Evolutionary conservation across 1,139 yeast genomes (phyloP).

Genomic region (Yamadazyma taylorii): DNA sequence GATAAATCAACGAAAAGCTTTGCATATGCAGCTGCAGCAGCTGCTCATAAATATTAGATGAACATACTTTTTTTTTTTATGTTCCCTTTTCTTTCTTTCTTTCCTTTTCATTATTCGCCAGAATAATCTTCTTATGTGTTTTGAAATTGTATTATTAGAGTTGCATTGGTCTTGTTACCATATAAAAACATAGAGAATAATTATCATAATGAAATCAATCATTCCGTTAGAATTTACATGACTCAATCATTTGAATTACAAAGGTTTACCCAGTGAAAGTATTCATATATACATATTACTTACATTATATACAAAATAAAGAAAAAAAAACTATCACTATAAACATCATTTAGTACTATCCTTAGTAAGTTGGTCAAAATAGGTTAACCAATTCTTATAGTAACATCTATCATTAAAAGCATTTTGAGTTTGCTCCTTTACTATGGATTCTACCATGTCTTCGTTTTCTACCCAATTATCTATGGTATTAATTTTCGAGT

Average conservation of each 20-base stretch:
- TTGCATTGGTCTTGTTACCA: background rate
- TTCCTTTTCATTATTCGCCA: slow-evolving; percentile 3
- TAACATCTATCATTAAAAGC: slow-evolving; percentile 39
- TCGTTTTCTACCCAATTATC: slow-evolving; percentile 43
- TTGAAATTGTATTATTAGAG: background rate
- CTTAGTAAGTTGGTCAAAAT: background rate
- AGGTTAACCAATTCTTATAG: slow-evolving; percentile 34
- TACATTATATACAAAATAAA: background rate
- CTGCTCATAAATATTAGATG: slow-evolving; percentile 31
- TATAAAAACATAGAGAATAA: background rate
- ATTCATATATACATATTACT: too few species aligned
- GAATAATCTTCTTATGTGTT: background rate
- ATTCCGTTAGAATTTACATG: too few species aligned
- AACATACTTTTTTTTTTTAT: background rate
- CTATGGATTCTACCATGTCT: slow-evolving; percentile 31
- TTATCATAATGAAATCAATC: too few species aligned
- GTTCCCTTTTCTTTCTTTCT: too few species aligned
- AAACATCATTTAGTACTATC: too few species aligned
- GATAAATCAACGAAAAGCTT: slow-evolving; percentile 23
- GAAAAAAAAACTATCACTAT: too few species aligned
- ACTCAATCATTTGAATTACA: too few species aligned
- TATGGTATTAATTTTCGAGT: slow-evolving; percentile 26
- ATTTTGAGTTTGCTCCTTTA: slow-evolving; percentile 33
- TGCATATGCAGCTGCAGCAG: slow-evolving; percentile 52
- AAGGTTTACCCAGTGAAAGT: too few species aligned